Percentiles rank a stretch among this genome's conserved stretches.
These are phyloP conservation scores for Teratosphaeriaceae sp. DNA, from an alignment of 2,329 filamentous ascomycete genomes.

Conservation along the genomic window DNA sequence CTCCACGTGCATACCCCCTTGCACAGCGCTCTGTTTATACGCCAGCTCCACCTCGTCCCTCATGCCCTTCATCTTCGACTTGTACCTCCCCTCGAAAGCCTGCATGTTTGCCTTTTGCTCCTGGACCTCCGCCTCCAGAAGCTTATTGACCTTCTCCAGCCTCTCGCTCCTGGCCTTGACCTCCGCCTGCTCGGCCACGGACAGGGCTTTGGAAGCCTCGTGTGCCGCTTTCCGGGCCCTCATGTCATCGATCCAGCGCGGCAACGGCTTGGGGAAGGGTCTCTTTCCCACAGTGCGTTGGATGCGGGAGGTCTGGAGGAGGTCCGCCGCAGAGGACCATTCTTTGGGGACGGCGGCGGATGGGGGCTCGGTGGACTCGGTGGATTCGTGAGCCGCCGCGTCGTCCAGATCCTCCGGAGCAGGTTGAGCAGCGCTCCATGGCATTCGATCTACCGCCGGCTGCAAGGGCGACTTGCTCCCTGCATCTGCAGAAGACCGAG, in stretches of 20 bases:
- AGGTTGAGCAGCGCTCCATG: constrained; percentile 12
- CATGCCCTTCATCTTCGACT: constrained; percentile 20
- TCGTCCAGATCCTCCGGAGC: constrained; percentile 20
- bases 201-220: constrained; percentile 8
- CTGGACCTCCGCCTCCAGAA: constrained; percentile 18
- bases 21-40: constrained; percentile 25
- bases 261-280: constrained; percentile 10
- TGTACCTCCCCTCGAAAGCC: constrained; percentile 15
- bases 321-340: constrained; percentile 21
- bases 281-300: constrained; percentile 13
- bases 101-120: constrained; percentile 20
- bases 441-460: constrained; percentile 24
- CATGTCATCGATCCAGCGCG: constrained; percentile 23
- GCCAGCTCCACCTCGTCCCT: constrained; percentile 20
- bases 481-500: constrained; percentile 6
- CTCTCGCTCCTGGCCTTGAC: constrained; percentile 16
- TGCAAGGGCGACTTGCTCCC: constrained; percentile 8
- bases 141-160: constrained; percentile 19
- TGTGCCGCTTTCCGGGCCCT: constrained; percentile 15
- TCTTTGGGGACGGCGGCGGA: constrained; percentile 15
- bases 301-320: constrained; percentile 25
- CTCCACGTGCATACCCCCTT: constrained; percentile 21
- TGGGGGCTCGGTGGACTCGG: constrained; percentile 15
- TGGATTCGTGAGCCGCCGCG: constrained; percentile 26
- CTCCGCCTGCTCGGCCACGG: constrained; percentile 10